These are phyloP conservation scores for Camelina laxa DNA, from an alignment of 345 rosid species.

Conservation along the genomic window DNA sequence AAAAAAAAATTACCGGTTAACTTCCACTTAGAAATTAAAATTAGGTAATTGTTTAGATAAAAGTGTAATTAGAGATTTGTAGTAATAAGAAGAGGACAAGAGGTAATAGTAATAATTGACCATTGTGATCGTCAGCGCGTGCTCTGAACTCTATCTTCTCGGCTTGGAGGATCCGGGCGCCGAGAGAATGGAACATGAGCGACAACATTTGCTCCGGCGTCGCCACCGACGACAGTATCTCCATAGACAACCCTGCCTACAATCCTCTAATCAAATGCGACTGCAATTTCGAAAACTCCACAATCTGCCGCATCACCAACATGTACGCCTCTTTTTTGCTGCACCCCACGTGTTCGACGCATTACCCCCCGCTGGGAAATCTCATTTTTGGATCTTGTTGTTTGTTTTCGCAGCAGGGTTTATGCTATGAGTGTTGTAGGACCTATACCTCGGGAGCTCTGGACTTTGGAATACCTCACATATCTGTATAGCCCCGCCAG, in stretches of 20 bases:
- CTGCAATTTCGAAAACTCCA: slow-evolving; percentile 45
- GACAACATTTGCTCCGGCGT: slow-evolving; percentile 64
- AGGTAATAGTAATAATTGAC: too few species aligned
- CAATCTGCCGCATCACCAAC: slow-evolving; percentile 44
- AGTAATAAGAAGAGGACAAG: too few species aligned
- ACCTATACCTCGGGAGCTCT: slow-evolving; percentile 42
- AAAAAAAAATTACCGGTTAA: too few species aligned
- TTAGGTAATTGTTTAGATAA: too few species aligned
- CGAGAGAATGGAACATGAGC: slow-evolving; percentile 52
- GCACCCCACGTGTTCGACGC: slow-evolving; percentile 23
- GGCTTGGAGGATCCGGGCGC: slow-evolving; percentile 27
- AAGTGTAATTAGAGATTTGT: too few species aligned
- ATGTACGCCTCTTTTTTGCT: slow-evolving; percentile 1
- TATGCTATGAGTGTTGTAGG: slow-evolving; percentile 32
- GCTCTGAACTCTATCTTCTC: slow-evolving; percentile 38
- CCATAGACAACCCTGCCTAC: slow-evolving; percentile 24
- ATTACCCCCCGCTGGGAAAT: background rate
- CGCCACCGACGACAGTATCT: slow-evolving; percentile 38
- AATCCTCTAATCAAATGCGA: slow-evolving; percentile 64
- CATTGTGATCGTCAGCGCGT: slow-evolving; percentile 11
- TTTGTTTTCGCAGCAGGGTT: slow-evolving; percentile 41
- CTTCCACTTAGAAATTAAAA: too few species aligned
- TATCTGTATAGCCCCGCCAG: slow-evolving; percentile 31
- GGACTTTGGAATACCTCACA: slow-evolving; percentile 44
- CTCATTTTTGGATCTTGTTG: background rate